Conservation (phyloP, 805 yeast genomes). For the Millerozyma acaciae region DNA sequence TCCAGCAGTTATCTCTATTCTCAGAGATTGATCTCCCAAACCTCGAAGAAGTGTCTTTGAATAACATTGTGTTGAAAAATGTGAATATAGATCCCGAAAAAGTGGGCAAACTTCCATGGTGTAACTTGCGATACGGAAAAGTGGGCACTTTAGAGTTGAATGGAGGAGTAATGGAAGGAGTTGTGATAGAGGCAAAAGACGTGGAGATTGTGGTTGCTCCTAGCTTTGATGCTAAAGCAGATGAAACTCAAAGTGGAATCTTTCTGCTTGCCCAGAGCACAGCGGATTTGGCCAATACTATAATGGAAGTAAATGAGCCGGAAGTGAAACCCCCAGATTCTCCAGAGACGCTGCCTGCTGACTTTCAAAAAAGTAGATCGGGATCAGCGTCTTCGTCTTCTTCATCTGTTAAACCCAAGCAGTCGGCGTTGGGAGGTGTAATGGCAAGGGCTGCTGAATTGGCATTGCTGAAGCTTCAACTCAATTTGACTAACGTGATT, state of each 20-base stretch:
- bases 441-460: conserved; percentile 64
- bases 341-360: conserved; percentile 3
- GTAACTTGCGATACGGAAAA: conserved; percentile 58
- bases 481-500: conserved; percentile 44
- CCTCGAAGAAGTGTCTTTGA: conserved; percentile 68
- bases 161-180: conserved; percentile 69
- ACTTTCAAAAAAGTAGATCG: conserved; percentile 1
- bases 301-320: conserved; percentile 25
- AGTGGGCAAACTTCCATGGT: conserved; percentile 58
- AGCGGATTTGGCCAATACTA: conserved; percentile 64
- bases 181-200: conserved; percentile 54
- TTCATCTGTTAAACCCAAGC: conserved; percentile 17
- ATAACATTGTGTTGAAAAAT: conserved; percentile 50
- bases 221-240: conserved; percentile 26
- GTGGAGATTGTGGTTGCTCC: conserved; percentile 44
- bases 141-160: conserved; percentile 52
- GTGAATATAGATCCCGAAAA: conserved; percentile 71
- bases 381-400: conserved; percentile 8
- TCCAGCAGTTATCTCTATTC: conserved; percentile 77
- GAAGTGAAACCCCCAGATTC: conserved; percentile 3
- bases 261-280: conserved; percentile 69
- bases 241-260: conserved; percentile 28
- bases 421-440: conserved; percentile 49
- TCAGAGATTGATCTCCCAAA: conserved; percentile 80
- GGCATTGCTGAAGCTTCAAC: conserved; percentile 57